A percentile compares a stretch with the other conserved stretches of the same genome.
phyloP scores from a whole-genome alignment of 805 yeast genomes.

The Candida quercuum region DNA sequence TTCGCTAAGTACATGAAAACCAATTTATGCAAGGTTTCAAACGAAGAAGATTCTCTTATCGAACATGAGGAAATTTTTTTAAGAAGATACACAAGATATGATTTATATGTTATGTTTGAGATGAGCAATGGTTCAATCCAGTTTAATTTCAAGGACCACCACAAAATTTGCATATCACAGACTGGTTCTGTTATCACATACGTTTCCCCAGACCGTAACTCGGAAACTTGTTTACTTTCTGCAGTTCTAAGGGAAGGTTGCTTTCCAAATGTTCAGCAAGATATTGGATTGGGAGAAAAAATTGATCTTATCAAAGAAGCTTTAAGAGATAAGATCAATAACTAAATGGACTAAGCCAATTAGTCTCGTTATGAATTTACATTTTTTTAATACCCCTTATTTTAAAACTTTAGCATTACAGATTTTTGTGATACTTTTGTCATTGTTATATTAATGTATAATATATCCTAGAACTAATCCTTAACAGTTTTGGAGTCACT shows the following conservation, averaged over 20 bases:
- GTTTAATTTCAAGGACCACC: constrained; percentile 93
- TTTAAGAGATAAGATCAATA: constrained; percentile 32
- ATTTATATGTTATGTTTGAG: constrained; percentile 84
- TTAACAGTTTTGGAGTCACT: too few relatives aligned
- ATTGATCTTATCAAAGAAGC: constrained; percentile 62
- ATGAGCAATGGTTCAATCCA: constrained; percentile 89
- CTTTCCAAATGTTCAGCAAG: constrained; percentile 40
- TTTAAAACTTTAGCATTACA: too few relatives aligned
- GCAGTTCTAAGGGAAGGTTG: constrained; percentile 42
- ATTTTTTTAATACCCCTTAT: too few relatives aligned
- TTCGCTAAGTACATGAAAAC: constrained; percentile 91
- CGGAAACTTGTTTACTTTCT: constrained; percentile 57
- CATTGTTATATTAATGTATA: too few relatives aligned
- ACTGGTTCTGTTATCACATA: constrained; percentile 74
- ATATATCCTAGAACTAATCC: too few relatives aligned
- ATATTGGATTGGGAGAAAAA: constrained; percentile 40
- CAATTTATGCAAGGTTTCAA: constrained; percentile 76
- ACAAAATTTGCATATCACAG: constrained; percentile 75
- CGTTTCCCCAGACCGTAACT: constrained; percentile 70
- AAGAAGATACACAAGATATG: constrained; percentile 76
- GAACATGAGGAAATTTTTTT: constrained; percentile 67
- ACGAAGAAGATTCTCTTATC: constrained; percentile 40
- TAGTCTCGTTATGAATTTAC: too few relatives aligned
- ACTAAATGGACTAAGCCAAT: too few relatives aligned
- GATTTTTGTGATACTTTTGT: too few relatives aligned